Conservation (phyloP, 2,329 filamentous ascomycete genomes). For the Cladobotryum protrusum region DNA sequence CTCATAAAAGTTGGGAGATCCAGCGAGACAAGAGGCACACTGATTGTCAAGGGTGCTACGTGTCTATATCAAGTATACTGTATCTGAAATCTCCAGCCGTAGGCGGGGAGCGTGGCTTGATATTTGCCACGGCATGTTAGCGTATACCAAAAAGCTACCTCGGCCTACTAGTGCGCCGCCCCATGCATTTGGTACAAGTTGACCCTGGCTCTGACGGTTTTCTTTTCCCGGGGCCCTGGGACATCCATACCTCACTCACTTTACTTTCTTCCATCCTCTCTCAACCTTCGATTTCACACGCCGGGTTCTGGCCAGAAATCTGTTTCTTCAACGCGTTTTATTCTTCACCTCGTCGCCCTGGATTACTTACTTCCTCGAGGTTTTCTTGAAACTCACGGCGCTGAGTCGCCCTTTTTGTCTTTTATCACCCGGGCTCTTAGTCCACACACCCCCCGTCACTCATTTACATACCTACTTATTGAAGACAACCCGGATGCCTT, state of each 20-base stretch:
- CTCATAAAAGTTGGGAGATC: no score
- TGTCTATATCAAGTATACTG: not conserved
- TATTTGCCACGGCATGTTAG: not conserved
- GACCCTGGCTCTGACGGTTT: no score
- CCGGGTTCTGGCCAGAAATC: not conserved
- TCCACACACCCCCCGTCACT: constrained; percentile 1
- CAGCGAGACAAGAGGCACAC: no score
- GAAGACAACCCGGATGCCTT: constrained; percentile 21
- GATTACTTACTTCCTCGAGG: constrained; percentile 5
- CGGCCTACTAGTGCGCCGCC: no score
- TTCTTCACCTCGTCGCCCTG: constrained; percentile 7
- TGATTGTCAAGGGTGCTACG: not conserved
- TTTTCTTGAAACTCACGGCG: constrained; percentile 14
- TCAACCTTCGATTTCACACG: not conserved
- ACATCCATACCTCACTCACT: not conserved
- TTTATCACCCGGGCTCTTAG: constrained; percentile 19
- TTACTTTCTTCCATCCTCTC: not conserved
- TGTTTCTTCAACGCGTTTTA: not conserved
- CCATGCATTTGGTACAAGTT: no score
- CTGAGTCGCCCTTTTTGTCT: not conserved
- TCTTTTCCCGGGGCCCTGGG: not conserved
- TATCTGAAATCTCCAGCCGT: not conserved
- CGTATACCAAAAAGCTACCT: not conserved
- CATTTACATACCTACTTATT: constrained; percentile 7
- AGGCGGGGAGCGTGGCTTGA: not conserved